phyloP scores from a whole-genome alignment of 2,329 filamentous ascomycete genomes.

The Bipolaris zeicola region DNA sequence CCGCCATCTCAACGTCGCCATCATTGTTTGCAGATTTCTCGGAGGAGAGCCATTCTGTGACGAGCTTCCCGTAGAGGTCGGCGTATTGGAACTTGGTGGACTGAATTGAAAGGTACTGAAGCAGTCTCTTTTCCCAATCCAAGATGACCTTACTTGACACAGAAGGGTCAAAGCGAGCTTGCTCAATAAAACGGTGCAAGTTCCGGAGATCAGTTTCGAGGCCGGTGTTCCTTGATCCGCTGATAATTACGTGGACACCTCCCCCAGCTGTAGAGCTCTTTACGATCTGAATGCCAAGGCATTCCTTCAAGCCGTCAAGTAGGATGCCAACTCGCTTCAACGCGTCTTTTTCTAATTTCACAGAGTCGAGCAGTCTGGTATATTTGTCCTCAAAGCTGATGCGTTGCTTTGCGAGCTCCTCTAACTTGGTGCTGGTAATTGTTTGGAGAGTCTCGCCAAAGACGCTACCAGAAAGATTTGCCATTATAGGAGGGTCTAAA shows the following conservation, averaged over 20 bases:
- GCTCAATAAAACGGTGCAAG: constrained; percentile 44
- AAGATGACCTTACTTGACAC: constrained; percentile 41
- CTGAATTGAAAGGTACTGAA: constrained; percentile 42
- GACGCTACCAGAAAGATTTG: constrained; percentile 36
- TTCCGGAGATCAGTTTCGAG: constrained; percentile 41
- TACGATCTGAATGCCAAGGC: constrained; percentile 32
- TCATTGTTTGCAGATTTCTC: constrained; percentile 27
- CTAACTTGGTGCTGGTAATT: constrained; percentile 45
- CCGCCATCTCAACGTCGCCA: constrained; percentile 32
- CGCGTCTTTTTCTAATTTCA: constrained; percentile 23
- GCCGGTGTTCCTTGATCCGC: constrained; percentile 23
- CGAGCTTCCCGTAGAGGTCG: constrained; percentile 43
- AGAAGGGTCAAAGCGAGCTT: constrained; percentile 45
- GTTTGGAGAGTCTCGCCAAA: constrained; percentile 45
- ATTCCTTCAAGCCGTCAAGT: constrained; percentile 37
- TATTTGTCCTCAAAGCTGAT: constrained; percentile 40
- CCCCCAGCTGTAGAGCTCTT: constrained; percentile 14
- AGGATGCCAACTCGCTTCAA: constrained; percentile 34
- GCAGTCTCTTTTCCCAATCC: constrained; percentile 40
- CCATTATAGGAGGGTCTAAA: constrained; percentile 18
- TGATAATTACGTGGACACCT: constrained; percentile 25
- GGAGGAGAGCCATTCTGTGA: constrained; percentile 45
- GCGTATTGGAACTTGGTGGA: constrained; percentile 46
- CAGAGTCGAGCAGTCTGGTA: constrained; percentile 18
- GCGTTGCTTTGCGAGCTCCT: constrained; percentile 46